These are phyloP conservation scores for Mycosarcoma maydis DNA, from an alignment of 1,284 basidiomycete genomes.

Conservation along the genomic window DNA sequence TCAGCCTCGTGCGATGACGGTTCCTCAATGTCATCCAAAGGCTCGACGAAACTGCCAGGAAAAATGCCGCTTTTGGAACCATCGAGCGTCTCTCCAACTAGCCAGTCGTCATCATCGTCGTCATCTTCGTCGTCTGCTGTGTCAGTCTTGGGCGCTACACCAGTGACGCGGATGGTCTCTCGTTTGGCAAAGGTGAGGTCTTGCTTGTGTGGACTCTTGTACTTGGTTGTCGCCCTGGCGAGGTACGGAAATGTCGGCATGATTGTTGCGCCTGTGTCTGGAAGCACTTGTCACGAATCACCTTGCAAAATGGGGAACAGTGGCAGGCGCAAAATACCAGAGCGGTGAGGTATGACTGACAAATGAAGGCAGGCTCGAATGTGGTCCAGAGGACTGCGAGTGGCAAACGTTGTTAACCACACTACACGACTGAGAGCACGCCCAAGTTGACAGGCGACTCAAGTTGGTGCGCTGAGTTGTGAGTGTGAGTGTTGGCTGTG, in stretches of 20 bases:
- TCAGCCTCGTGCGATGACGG: constrained; percentile 40
- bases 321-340: not conserved
- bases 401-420: too few relatives aligned
- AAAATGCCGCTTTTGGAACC: constrained; percentile 63
- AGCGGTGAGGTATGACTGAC: too few relatives aligned
- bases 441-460: too few relatives aligned
- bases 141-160: constrained; percentile 48
- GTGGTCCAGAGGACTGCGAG: too few relatives aligned
- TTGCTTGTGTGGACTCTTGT: constrained; percentile 62
- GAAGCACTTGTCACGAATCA: constrained; percentile 8
- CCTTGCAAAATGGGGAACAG: not conserved
- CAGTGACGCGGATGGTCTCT: constrained; percentile 61
- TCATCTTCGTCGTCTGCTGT: constrained; percentile 55
- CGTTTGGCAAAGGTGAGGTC: constrained; percentile 64
- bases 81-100: constrained; percentile 63
- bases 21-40: constrained; percentile 40
- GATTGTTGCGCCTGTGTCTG: not conserved
- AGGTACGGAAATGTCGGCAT: constrained; percentile 49
- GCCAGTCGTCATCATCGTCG: constrained; percentile 68
- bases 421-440: not conserved
- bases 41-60: constrained; percentile 62
- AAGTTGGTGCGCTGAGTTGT: too few relatives aligned
- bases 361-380: too few relatives aligned
- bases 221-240: constrained; percentile 57
- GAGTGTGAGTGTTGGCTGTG: too few relatives aligned